Evolutionary conservation across 2,329 filamentous ascomycete species (phyloP), one percentile per base, ranked within the genome.

Genomic region (Harringtonia aguacate): DNA sequence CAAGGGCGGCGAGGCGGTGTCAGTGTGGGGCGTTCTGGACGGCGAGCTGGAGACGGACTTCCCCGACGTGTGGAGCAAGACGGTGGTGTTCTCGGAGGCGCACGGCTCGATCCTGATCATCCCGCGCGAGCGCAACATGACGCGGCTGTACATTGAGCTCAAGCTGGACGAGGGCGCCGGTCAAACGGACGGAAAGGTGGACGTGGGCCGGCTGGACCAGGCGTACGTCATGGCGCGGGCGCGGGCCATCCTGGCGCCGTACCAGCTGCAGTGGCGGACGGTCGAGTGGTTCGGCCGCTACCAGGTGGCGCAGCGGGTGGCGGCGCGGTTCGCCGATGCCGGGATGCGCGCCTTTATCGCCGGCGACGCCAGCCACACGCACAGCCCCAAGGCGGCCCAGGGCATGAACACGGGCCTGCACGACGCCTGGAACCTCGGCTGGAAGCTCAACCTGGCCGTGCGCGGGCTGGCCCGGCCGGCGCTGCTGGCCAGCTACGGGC

Each of bases 51-150:
- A 81, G 28, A 85, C 81, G 5, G 71, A 85, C 56, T 86, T 86
- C 51, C 81, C 82, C 1, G 81, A 86, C 54, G 73, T 86, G 39
- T 85, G 81, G 80, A 82, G 77, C 58, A 86, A 86, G 61, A 79
- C 80, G 0, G 72, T 83, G 0, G 70, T 85, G 8, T 79, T 79
- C 48, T 80, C 77, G 1, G 75, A 84, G 48, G 68, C 74, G 47
- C 69, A 76, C 40, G 82, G 81, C 1, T 81, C 81, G 0, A 76
- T 86, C 34, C 67, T 86, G 21, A 80, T 84, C 57, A 81, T 86
- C 43, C 82, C 82, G 4, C 74, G 82, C 27, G 82, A 86, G 59
- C 69, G 79, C 27, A 81, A 82, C 54, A 76, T 86, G 72, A 86
- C 81, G 1, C 73, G 82, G 35, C 67, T 77, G 54, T 77, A 76